Evolutionary conservation across 164 flowering plant species (phyloP).

Genomic region (Annona cherimola): DNA sequence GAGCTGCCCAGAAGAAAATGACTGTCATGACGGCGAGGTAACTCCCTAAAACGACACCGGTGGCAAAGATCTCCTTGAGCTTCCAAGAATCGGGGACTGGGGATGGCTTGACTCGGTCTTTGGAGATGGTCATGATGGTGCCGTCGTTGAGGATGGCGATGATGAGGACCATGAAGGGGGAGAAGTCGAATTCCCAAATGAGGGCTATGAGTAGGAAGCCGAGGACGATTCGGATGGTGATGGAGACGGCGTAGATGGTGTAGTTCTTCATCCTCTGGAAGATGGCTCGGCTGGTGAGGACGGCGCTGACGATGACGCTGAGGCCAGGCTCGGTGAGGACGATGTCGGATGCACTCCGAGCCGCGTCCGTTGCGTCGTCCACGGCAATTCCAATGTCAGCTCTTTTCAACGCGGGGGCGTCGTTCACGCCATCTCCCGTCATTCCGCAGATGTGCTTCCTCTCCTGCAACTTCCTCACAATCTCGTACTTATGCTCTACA

Average conservation of each 20-base stretch:
- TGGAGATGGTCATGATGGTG: conserved; percentile 96
- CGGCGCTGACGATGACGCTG: conserved; percentile 82
- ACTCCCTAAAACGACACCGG: conserved; percentile 65
- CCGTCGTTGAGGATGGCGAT: conserved; percentile 87
- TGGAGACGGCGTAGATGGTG: conserved; percentile 91
- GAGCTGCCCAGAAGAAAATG: conserved; percentile 52
- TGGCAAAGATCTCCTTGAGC: conserved; percentile 69
- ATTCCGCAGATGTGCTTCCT: conserved; percentile 79
- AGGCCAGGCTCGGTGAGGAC: conserved; percentile 86
- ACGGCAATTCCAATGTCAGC: conserved; percentile 95
- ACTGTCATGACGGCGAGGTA: conserved; percentile 64
- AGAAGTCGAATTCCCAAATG: conserved; percentile 87
- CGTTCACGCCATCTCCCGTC: conserved; percentile 89
- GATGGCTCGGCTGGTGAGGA: conserved; percentile 82
- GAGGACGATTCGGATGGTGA: conserved; percentile 81
- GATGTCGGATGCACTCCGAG: conserved; percentile 81
- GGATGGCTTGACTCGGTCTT: conserved; percentile 90
- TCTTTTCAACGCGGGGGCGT: conserved; percentile 79
- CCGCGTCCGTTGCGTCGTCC: conserved; percentile 92
- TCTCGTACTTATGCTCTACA: conserved; percentile 78
- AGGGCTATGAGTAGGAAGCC: conserved; percentile 83
- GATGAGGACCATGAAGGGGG: conserved; percentile 86
- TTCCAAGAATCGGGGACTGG: conserved; percentile 89
- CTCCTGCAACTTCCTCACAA: conserved; percentile 67
- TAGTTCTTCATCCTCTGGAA: conserved; percentile 97